Conservation (phyloP, 805 yeast genomes). For the Candida quercuum region DNA sequence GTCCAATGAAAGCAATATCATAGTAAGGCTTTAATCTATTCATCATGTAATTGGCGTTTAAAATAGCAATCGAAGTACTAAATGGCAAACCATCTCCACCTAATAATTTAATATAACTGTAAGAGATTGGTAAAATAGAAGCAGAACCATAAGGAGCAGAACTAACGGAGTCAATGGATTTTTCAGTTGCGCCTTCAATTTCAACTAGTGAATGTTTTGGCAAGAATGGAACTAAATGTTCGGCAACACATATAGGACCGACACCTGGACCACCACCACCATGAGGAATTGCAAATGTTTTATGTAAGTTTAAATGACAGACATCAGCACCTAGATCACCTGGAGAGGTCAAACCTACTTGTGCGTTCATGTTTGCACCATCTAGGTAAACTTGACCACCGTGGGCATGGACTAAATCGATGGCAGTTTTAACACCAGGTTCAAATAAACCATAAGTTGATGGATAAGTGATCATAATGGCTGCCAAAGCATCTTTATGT, state of each 20-base stretch:
- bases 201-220: slow-evolving; percentile 68
- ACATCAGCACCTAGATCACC: slow-evolving; percentile 98
- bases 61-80: slow-evolving; percentile 85
- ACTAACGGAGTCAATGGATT: slow-evolving; percentile 70
- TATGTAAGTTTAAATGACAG: slow-evolving; percentile 93
- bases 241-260: slow-evolving; percentile 93
- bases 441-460: slow-evolving; percentile 96
- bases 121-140: slow-evolving; percentile 85
- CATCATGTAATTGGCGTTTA: slow-evolving; percentile 96
- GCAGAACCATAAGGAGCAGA: slow-evolving; percentile 98
- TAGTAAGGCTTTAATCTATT: slow-evolving; percentile 63
- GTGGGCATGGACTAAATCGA: slow-evolving; percentile 72
- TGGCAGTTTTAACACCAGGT: slow-evolving; percentile 81
- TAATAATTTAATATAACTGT: slow-evolving; percentile 91
- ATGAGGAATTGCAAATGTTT: slow-evolving; percentile 95
- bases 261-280: slow-evolving; percentile 99
- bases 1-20: slow-evolving; percentile 69
- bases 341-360: slow-evolving; percentile 94
- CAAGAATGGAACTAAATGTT: slow-evolving; percentile 72
- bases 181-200: slow-evolving; percentile 34
- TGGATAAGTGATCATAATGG: slow-evolving; percentile 95
- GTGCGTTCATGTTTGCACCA: slow-evolving; percentile 99
- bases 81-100: slow-evolving; percentile 81
- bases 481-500: slow-evolving; percentile 69
- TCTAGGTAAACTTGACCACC: slow-evolving; percentile 98